Conservation (phyloP, 2,329 filamentous ascomycete species). For the Nectriaceae sp. region DNA sequence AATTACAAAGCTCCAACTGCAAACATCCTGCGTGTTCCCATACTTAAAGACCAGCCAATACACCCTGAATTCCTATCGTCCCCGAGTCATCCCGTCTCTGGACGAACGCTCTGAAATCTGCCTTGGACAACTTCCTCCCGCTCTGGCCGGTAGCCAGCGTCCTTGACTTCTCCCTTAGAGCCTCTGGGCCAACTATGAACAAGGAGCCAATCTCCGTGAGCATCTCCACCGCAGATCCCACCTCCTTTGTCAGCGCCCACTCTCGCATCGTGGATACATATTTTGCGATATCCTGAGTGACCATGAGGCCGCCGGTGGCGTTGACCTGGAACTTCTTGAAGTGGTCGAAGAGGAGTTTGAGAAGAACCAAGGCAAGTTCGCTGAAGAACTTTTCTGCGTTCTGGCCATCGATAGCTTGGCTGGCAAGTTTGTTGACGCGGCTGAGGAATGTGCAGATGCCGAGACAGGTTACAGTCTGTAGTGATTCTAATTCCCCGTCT, state of each 20-base stretch:
- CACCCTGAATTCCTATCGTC: slow-evolving; percentile 79
- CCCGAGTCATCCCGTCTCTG: slow-evolving; percentile 81
- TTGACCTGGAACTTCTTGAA: slow-evolving; percentile 94
- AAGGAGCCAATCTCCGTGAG: slow-evolving; percentile 91
- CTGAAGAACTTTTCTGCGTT: slow-evolving; percentile 82
- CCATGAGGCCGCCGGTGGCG: slow-evolving; percentile 89
- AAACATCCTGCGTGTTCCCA: slow-evolving; percentile 3
- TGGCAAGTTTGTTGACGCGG: slow-evolving; percentile 62
- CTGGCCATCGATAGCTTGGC: slow-evolving; percentile 74
- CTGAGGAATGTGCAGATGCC: slow-evolving; percentile 79
- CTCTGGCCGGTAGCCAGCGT: slow-evolving; percentile 50
- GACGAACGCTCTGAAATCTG: slow-evolving; percentile 82
- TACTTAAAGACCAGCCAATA: slow-evolving; percentile 63
- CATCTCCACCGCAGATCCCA: slow-evolving; percentile 74
- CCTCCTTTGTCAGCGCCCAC: slow-evolving; percentile 74
- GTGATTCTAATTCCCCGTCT: slow-evolving; percentile 75
- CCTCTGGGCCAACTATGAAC: slow-evolving; percentile 88
- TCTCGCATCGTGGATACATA: slow-evolving; percentile 84
- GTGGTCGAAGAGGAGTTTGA: slow-evolving; percentile 82
- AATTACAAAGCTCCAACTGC: too few relatives aligned
- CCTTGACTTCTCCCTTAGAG: slow-evolving; percentile 69
- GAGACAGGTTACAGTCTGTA: slow-evolving; percentile 85
- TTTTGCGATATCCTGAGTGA: slow-evolving; percentile 92
- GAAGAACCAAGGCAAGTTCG: slow-evolving; percentile 80
- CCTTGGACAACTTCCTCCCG: slow-evolving; percentile 60